phyloP scores from a whole-genome alignment of 345 rosid genomes.

The Brassica napus region Da-Ae NC_063434.1:6897501-6898000 shows the following conservation, averaged over 20 bases:
- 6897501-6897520: constrained; percentile 78
- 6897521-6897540: constrained; percentile 89
- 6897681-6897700: constrained; percentile 78
- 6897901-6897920: not conserved
- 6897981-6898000: not conserved
- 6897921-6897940: not conserved
- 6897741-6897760: constrained; percentile 41
- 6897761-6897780: constrained; percentile 15
- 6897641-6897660: constrained; percentile 62
- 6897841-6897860: constrained; percentile 30
- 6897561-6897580: constrained; percentile 88
- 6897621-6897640: constrained; percentile 66
- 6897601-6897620: constrained; percentile 88
- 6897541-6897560: constrained; percentile 65
- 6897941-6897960: not conserved
- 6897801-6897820: constrained; percentile 26
- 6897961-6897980: fast-evolving
- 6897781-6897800: constrained; percentile 31
- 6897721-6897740: constrained; percentile 51
- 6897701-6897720: constrained; percentile 92
- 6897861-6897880: not conserved
- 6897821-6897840: constrained; percentile 40
- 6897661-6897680: constrained; percentile 81
- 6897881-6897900: constrained; percentile 7
- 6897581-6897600: constrained; percentile 79